Evolutionary conservation across 306 rosid species (phyloP).

Genomic region (Glycine tomentella): DNA sequence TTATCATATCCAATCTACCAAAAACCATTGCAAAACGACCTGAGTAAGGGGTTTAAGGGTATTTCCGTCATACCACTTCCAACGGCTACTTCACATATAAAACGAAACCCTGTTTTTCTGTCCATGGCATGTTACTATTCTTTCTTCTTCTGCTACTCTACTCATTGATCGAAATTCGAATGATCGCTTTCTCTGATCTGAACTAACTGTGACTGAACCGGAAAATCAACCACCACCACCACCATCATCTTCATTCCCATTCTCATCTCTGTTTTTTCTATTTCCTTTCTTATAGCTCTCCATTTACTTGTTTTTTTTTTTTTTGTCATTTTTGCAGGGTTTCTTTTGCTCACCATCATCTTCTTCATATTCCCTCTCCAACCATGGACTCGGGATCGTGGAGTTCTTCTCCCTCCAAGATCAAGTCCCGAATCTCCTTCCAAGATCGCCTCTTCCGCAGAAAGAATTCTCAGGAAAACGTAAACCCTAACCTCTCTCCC

Average conservation of each 20-base stretch:
- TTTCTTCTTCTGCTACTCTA: not conserved
- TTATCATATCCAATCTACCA: not conserved
- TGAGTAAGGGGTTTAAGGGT: not conserved
- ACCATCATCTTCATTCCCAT: not conserved
- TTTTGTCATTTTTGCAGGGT: slow-evolving; percentile 15
- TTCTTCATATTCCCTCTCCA: not conserved
- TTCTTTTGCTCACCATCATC: not conserved
- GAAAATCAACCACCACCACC: slow-evolving; percentile 2
- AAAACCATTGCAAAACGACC: not conserved
- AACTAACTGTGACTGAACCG: not conserved
- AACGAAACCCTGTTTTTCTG: not conserved
- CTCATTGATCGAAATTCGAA: not conserved
- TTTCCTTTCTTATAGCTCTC: not conserved
- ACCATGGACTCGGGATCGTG: slow-evolving; percentile 47
- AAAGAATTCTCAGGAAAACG: slow-evolving; percentile 50
- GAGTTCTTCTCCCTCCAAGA: slow-evolving; percentile 47
- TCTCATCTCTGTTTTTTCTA: not conserved
- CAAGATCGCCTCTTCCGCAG: slow-evolving; percentile 8
- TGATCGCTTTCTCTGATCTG: not conserved
- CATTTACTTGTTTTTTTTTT: not conserved
- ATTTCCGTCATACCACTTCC: slow-evolving; percentile 32
- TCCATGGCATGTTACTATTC: not conserved
- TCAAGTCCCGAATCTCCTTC: slow-evolving; percentile 34
- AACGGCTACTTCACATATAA: slow-evolving; percentile 46
- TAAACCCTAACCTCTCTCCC: slow-evolving; percentile 4